Percentiles rank a stretch among this genome's conserved stretches.
Conservation (phyloP, 192 early-diverging fungal species). For the Umbelopsis sp. region DNA sequence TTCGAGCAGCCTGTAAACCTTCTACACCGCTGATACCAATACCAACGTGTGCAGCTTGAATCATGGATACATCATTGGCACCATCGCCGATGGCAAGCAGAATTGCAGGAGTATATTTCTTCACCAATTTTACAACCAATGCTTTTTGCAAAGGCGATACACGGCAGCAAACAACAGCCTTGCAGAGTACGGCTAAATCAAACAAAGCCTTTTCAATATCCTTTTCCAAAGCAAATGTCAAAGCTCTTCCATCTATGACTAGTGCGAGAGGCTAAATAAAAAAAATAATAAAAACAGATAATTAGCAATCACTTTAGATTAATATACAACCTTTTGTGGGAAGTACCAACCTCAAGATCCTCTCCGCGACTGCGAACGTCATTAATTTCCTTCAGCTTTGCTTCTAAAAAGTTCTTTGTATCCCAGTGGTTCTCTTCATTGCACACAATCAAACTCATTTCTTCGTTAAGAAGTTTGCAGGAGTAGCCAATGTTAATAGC, state of each 20-base stretch:
- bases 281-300: no score
- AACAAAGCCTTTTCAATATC: conserved; percentile 74
- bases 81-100: conserved; percentile 95
- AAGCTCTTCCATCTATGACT: conserved; percentile 89
- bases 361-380: conserved; percentile 30
- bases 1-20: conserved; percentile 91
- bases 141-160: conserved; percentile 98
- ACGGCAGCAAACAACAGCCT: conserved; percentile 96
- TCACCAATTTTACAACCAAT: conserved; percentile 92
- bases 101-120: conserved; percentile 82
- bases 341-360: conserved; percentile 23
- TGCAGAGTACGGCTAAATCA: conserved; percentile 88
- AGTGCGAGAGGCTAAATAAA: conserved; percentile 66
- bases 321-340: not conserved
- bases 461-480: conserved; percentile 89
- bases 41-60: conserved; percentile 96
- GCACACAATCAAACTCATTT: conserved; percentile 90
- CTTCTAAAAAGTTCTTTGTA: conserved; percentile 82
- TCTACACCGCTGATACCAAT: conserved; percentile 94
- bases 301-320: not conserved
- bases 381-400: conserved; percentile 71
- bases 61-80: conserved; percentile 97
- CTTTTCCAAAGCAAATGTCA: conserved; percentile 89
- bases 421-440: conserved; percentile 85
- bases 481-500: conserved; percentile 97